Percentiles rank a stretch among this genome's conserved stretches.
phyloP scores from a whole-genome alignment of 2,329 filamentous ascomycete species.

The Colletotrichum liaoningense region DNA sequence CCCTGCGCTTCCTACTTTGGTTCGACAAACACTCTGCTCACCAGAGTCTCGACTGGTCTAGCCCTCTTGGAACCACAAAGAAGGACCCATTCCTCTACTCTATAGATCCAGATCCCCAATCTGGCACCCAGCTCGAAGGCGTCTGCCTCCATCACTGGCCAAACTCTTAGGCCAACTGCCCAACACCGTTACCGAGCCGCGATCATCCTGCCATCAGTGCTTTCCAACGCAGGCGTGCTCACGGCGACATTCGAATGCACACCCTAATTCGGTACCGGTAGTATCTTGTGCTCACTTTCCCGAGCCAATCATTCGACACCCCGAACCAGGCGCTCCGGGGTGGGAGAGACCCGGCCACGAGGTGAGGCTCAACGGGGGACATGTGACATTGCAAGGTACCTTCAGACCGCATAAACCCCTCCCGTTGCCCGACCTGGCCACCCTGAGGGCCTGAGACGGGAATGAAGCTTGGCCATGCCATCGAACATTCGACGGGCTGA shows the following conservation, averaged over 20 bases:
- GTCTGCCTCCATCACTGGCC: neutral
- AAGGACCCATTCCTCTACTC: slow-evolving; percentile 8
- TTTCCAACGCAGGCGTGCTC: neutral
- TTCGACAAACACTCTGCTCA: neutral
- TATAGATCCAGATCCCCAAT: slow-evolving; percentile 1
- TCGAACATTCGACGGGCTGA: slow-evolving; percentile 6
- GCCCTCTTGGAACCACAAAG: slow-evolving; percentile 14
- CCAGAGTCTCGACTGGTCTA: slow-evolving; percentile 32
- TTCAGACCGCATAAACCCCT: slow-evolving; percentile 18
- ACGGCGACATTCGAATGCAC: neutral
- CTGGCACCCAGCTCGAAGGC: slow-evolving; percentile 7
- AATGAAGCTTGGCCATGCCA: slow-evolving; percentile 7
- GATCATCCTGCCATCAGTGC: slow-evolving; percentile 11
- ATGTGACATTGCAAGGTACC: slow-evolving; percentile 13
- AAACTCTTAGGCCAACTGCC: neutral
- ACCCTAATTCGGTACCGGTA: neutral
- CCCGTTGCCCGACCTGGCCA: slow-evolving; percentile 2
- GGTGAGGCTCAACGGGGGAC: slow-evolving; percentile 18
- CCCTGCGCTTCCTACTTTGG: slow-evolving; percentile 18
- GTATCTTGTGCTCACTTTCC: neutral
- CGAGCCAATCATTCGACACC: slow-evolving; percentile 1
- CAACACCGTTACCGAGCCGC: neutral
- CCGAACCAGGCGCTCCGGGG: neutral
- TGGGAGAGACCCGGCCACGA: slow-evolving; percentile 11
- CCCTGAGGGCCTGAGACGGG: slow-evolving; percentile 10